Evolutionary conservation across 495 filamentous ascomycete species (phyloP), one percentile per base, ranked within the genome.

Genomic region (Trichocladium antarcticum): DNA sequence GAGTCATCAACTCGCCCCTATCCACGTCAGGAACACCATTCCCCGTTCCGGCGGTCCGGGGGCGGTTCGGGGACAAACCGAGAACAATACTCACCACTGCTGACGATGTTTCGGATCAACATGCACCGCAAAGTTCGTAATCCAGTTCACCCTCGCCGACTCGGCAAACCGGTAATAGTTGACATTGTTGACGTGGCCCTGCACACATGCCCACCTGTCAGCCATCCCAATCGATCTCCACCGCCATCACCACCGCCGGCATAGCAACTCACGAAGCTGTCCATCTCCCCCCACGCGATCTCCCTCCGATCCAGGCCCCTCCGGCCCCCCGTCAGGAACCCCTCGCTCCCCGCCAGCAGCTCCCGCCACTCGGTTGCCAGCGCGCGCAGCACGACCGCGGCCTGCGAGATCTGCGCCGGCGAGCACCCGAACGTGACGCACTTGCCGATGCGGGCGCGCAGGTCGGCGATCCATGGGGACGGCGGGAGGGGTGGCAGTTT

Each of bases 281-380:
- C 89, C 86, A 89, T 88, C 69, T 97, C 90, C 28, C 87, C 89
- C 89, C 87, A 95, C 0, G 81, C 83, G 17, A 96, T 81, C 61
- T 75, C 70, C 57, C 87, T 81, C n/a, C 76, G 63, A 50, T 77
- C 80, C 34, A 93, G 60, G 4, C 87, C 85, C 22, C 82, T 67
- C 47, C 75, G 71, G 42, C 74, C 72, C 15, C 74, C 78, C 0
- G 84, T 83, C 50, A 96, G 59, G 60, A 83, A 97, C 5, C 90
- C 90, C 56, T 95, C 85, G 49, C 78, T 79, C 1, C 86, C 86
- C 0, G 81, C 86, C 27, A 86, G 62, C 50, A 95, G 67, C 49
- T 78, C 77, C 42, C 84, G 74, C 90, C 90, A 97, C 50, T 94
- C 83, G 8, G 55, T 64, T 2, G 80, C 77, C 9, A 95, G 57